Base-by-base conservation (phyloP, 2,329 filamentous ascomycete species). In the Ceratocystis eucalypticola region DNA sequence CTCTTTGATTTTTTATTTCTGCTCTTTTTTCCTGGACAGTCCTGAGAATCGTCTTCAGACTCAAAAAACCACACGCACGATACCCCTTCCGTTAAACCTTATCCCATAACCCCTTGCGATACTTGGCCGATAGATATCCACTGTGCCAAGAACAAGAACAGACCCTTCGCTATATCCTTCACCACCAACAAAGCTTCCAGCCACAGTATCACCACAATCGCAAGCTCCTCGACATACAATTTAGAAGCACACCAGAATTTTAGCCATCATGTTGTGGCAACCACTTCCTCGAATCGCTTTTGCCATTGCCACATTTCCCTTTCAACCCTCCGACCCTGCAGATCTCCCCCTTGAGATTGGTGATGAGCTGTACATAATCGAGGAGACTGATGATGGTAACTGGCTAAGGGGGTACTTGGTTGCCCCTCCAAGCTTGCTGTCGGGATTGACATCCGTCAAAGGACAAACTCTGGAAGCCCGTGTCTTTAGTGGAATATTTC, bases 401-500 rank as follows among this genome's bases (percentile, higher is more conserved):
- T 99, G 94, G 95, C 88, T 93, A 76, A 88, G 94, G 65, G 94
- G 94, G 68, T 99, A 99, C 76, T 82, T 99, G 68, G 88, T 99
- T 71, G 91, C 94, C 69, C 93, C 94, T 64, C 94, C 94, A 22
- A 96, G 91, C 71, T 79, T 99, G 74, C 84, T 99, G 68, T 90
- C 94, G 20, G 94, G 93, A 61, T 79, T 99, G 74, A 97, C 91
- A 10, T 93, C 88, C 69, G 86, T 88, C 72, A 93, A 91, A 75
- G 93, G 94, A 61, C 91, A 96, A 75, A 95, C 92, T 0, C 85
- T 97, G 41, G 93, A 97, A 77, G 91, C 93, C 68, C 86, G 94
- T 70, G 94, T 99, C 67, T 99, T 97, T 74, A 96, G 92, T n/a
- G 94, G 94, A 71, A 96, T 99, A 72, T 99, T 99, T 74, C 94